Conservation (phyloP, 192 early-diverging fungal species). For the Nowakowskiella sp. region DNA sequence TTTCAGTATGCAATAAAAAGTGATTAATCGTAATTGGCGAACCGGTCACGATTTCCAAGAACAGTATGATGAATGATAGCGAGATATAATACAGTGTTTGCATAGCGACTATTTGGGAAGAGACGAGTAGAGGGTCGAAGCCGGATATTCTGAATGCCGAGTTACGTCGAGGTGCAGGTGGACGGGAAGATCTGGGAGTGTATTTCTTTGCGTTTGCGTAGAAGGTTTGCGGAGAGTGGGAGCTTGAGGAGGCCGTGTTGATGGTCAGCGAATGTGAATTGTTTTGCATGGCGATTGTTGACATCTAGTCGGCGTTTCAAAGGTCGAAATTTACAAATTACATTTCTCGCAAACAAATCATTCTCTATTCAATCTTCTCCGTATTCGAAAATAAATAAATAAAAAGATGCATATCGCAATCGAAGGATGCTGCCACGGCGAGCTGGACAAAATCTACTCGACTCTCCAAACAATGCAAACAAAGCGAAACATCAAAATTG, state of each 20-base stretch:
- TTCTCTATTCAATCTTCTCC: too few species aligned
- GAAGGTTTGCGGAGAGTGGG: too few species aligned
- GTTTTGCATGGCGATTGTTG: too few species aligned
- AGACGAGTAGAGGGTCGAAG: conserved; percentile 20
- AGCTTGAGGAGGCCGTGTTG: too few species aligned
- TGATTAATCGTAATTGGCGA: conserved; percentile 55
- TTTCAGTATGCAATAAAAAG: conserved; percentile 51
- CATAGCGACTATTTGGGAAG: conserved; percentile 32
- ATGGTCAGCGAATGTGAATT: too few species aligned
- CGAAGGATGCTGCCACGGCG: conserved; percentile 95
- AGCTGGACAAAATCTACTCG: conserved; percentile 84
- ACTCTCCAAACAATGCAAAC: conserved; percentile 55
- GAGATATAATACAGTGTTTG: conserved; percentile 56
- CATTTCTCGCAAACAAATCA: too few species aligned
- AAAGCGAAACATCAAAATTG: conserved; percentile 57
- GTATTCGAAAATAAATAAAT: too few species aligned
- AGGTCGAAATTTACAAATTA: too few species aligned
- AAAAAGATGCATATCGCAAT: conserved; percentile 62
- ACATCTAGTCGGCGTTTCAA: too few species aligned
- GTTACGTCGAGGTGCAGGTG: too few species aligned
- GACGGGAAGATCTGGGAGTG: too few species aligned
- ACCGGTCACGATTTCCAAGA: conserved; percentile 52
- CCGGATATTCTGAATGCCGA: conserved; percentile 15
- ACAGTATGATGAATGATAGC: conserved; percentile 37
- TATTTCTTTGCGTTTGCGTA: too few species aligned